Conservation (phyloP, 768 basidiomycete species). For the Clavulina sp. region DNA sequence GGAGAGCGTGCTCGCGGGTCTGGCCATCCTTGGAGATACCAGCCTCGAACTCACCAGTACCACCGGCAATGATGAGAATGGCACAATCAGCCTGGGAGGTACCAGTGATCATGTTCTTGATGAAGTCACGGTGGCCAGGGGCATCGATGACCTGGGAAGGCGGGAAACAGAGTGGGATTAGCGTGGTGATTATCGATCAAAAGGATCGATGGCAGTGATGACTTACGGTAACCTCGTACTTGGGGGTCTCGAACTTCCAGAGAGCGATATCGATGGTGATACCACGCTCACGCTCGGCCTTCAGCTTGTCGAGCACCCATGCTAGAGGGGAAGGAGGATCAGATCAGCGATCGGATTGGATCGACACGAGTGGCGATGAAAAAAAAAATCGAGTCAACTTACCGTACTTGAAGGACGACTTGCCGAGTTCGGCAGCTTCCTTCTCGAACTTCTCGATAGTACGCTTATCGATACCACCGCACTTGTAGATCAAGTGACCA, state of each 20-base stretch:
- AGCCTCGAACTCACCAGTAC: conserved; percentile 99
- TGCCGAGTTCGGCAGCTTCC: conserved; percentile 99
- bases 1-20: conserved; percentile 99
- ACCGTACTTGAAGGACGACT: conserved; percentile 98
- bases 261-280: conserved; percentile 99
- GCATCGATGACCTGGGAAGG: conserved; percentile 84
- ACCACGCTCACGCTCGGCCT: conserved; percentile 99
- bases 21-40: conserved; percentile 99
- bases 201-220: conserved; percentile 2
- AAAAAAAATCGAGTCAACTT: too few species aligned
- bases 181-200: not conserved
- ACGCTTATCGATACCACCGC: conserved; percentile 99
- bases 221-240: conserved; percentile 79
- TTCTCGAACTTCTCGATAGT: conserved; percentile 99
- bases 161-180: conserved; percentile 7
- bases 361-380: not conserved
- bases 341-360: not conserved
- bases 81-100: conserved; percentile 99
- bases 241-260: conserved; percentile 99
- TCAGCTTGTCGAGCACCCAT: conserved; percentile 99
- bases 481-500: conserved; percentile 99
- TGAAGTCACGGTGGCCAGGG: conserved; percentile 99
- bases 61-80: conserved; percentile 97
- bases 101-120: conserved; percentile 99
- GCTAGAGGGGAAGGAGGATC: conserved; percentile 33